phyloP scores from a whole-genome alignment of 345 rosid genomes.

The Isatis tinctoria region DNA sequence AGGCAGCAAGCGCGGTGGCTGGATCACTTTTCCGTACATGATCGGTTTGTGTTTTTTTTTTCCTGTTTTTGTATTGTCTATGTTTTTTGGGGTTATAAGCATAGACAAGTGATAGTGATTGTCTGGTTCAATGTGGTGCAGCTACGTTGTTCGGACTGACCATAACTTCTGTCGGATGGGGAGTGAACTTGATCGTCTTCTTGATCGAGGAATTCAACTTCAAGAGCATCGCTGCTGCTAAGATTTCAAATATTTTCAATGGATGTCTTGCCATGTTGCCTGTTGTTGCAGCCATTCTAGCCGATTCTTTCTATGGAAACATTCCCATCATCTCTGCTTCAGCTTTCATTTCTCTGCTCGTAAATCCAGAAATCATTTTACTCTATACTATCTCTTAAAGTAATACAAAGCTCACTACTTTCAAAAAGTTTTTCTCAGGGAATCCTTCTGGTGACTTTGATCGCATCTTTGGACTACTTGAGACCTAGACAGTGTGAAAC shows the following conservation, averaged over 20 bases:
- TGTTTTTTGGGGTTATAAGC: not conserved
- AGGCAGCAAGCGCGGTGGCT: constrained; percentile 31
- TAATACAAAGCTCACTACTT: not conserved
- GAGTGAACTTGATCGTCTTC: constrained; percentile 37
- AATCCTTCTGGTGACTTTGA: constrained; percentile 27
- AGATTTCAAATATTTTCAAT: constrained; percentile 25
- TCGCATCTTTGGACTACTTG: constrained; percentile 23
- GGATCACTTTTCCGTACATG: constrained; percentile 51
- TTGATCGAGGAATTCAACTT: constrained; percentile 36
- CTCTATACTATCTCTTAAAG: not conserved
- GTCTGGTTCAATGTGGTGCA: constrained; percentile 1
- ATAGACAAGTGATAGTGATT: not conserved
- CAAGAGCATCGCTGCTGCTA: constrained; percentile 41
- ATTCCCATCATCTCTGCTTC: constrained; percentile 30
- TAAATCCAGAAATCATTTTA: not conserved
- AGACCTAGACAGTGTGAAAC: constrained; percentile 36
- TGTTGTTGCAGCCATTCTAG: constrained; percentile 37
- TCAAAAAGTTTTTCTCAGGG: constrained; percentile 28
- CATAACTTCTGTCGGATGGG: constrained; percentile 37
- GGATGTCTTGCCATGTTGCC: constrained; percentile 35
- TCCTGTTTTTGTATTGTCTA: not conserved
- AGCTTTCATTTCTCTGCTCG: constrained; percentile 33
- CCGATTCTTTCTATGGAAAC: constrained; percentile 42
- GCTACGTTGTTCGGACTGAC: constrained; percentile 35
- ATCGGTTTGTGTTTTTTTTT: constrained; percentile 26